Conservation (phyloP, 345 rosid genomes). For the Citrus sinensis region DVS_A1.0 CM039165.1:4951501-4952000, state of each 20-base stretch:
- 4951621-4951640: not conserved
- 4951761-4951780: not conserved
- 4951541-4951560: not conserved
- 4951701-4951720: too few relatives aligned
- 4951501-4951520: slow-evolving; percentile 6
- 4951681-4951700: not conserved
- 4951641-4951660: not conserved
- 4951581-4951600: slow-evolving; percentile 6
- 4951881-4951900: not conserved
- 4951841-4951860: not conserved
- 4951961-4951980: too few relatives aligned
- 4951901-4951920: too few relatives aligned
- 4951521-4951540: slow-evolving; percentile 16
- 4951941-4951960: too few relatives aligned
- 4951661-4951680: not conserved
- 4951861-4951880: slow-evolving; percentile 13
- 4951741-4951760: not conserved
- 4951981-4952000: too few relatives aligned
- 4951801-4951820: too few relatives aligned
- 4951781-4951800: not conserved
- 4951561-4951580: slow-evolving; percentile 7
- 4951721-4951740: too few relatives aligned
- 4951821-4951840: slow-evolving; percentile 12
- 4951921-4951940: too few relatives aligned
- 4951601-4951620: slow-evolving; percentile 5